phyloP scores from a whole-genome alignment of 495 filamentous ascomycete species.

The Patellaria atrata region DNA sequence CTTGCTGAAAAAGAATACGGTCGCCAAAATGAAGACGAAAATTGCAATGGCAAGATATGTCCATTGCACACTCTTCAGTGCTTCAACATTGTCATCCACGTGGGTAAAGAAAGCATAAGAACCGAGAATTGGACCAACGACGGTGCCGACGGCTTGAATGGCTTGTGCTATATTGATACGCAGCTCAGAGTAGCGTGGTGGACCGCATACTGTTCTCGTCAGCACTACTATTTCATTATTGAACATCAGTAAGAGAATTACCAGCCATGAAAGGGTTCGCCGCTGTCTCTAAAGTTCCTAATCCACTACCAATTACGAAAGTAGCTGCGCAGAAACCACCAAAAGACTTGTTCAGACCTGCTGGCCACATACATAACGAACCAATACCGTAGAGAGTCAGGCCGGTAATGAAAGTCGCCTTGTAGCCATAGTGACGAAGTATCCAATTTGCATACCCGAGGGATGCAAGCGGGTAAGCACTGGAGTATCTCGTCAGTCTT shows the following conservation, averaged over 20 bases:
- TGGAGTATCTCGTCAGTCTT: conserved; percentile 7
- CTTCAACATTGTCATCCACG: conserved; percentile 34
- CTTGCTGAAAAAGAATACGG: conserved; percentile 17
- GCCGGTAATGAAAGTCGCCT: conserved; percentile 24
- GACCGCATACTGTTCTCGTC: conserved; percentile 32
- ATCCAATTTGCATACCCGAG: conserved; percentile 43
- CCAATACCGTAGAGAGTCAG: conserved; percentile 28
- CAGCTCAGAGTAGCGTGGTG: conserved; percentile 37
- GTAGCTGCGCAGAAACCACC: conserved; percentile 46
- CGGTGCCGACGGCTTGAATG: conserved; percentile 52
- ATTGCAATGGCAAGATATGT: conserved; percentile 54
- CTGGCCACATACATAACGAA: conserved; percentile 41
- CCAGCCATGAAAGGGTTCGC: conserved; percentile 42
- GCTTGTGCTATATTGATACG: conserved; percentile 55
- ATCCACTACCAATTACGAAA: conserved; percentile 42
- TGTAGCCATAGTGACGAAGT: conserved; percentile 26
- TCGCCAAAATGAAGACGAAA: conserved; percentile 17
- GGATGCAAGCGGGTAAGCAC: conserved; percentile 45
- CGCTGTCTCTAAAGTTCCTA: conserved; percentile 41
- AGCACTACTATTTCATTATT: neutral
- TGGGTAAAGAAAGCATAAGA: conserved; percentile 52
- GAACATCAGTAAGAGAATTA: conserved; percentile 9
- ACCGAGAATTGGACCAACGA: conserved; percentile 51
- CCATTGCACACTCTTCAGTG: conserved; percentile 53
- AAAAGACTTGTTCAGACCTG: conserved; percentile 38